Percentiles rank a stretch among this genome's conserved stretches.
Conservation (phyloP, 2,329 filamentous ascomycete species). For the Didymella glomerata region DNA sequence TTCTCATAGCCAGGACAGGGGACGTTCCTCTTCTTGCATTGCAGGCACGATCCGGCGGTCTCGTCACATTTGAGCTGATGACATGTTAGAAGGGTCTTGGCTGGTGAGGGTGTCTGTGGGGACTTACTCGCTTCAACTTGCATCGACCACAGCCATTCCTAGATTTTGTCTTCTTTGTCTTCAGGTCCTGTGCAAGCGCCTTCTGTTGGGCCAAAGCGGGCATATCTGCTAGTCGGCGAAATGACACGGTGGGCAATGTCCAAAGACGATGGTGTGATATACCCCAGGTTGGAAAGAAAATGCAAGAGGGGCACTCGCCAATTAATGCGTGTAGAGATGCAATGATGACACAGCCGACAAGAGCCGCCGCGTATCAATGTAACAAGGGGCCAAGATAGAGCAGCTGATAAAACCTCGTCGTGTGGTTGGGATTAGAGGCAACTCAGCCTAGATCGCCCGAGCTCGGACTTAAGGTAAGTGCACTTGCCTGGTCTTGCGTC, state of each 20-base stretch:
- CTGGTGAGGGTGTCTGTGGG: slow-evolving; percentile 1
- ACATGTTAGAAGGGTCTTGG: slow-evolving; percentile 28
- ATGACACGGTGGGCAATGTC: slow-evolving; percentile 26
- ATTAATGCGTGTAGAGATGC: slow-evolving; percentile 27
- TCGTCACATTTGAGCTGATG: slow-evolving; percentile 56
- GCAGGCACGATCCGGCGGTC: slow-evolving; percentile 53
- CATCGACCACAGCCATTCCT: slow-evolving; percentile 48
- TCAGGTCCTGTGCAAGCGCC: slow-evolving; percentile 37
- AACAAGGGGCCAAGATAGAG: slow-evolving; percentile 36
- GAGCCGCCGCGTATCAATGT: slow-evolving; percentile 37
- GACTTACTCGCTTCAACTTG: slow-evolving; percentile 47
- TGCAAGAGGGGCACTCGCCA: slow-evolving; percentile 16
- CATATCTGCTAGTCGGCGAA: slow-evolving; percentile 33
- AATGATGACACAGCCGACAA: slow-evolving; percentile 39
- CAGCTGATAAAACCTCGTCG: slow-evolving; percentile 40
- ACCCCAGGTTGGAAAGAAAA: slow-evolving; percentile 23
- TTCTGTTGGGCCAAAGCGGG: slow-evolving; percentile 41
- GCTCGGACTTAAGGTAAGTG: slow-evolving; percentile 29
- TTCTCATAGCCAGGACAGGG: slow-evolving; percentile 58
- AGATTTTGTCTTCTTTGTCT: slow-evolving; percentile 49
- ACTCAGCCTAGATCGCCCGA: slow-evolving; percentile 32
- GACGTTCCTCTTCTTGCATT: slow-evolving; percentile 55
- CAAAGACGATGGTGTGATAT: slow-evolving; percentile 34
- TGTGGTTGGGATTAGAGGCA: slow-evolving; percentile 31
- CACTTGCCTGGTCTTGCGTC: slow-evolving; percentile 22